These are phyloP conservation scores for Kwoniella botswanensis DNA, from an alignment of 768 basidiomycete species.

Conservation along the genomic window DNA sequence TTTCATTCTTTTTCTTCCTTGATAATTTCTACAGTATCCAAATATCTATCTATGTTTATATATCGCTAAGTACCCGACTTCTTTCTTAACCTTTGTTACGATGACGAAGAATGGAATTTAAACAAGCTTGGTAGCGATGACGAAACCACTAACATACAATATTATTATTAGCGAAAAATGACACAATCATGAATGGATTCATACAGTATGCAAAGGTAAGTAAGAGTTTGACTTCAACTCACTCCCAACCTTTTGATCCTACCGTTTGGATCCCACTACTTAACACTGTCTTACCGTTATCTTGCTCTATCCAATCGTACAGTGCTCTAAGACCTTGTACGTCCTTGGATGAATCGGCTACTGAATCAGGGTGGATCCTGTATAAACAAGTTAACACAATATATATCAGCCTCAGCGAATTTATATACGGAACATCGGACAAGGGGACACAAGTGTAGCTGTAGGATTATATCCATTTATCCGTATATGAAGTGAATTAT, in stretches of 20 bases:
- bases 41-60: no score
- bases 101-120: not conserved
- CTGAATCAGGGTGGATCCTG: slow-evolving; percentile 28
- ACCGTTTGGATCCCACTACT: slow-evolving; percentile 49
- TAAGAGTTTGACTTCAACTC: not conserved
- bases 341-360: slow-evolving; percentile 28
- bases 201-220: not conserved
- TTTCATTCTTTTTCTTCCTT: no score
- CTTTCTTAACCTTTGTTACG: no score
- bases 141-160: slow-evolving; percentile 31
- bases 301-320: slow-evolving; percentile 50
- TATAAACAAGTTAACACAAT: no score
- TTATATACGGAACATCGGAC: no score
- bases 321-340: slow-evolving; percentile 40
- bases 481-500: no score
- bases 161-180: slow-evolving; percentile 15
- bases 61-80: no score
- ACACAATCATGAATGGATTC: not conserved
- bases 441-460: no score
- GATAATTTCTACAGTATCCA: no score
- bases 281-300: slow-evolving; percentile 48
- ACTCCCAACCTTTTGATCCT: slow-evolving; percentile 49
- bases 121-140: slow-evolving; percentile 39
- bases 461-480: no score
- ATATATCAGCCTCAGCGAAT: no score